Evolutionary conservation across 441 rosid genomes (phyloP), one percentile per base, ranked within the genome.

Genomic region (Populus hybrid): DNA sequence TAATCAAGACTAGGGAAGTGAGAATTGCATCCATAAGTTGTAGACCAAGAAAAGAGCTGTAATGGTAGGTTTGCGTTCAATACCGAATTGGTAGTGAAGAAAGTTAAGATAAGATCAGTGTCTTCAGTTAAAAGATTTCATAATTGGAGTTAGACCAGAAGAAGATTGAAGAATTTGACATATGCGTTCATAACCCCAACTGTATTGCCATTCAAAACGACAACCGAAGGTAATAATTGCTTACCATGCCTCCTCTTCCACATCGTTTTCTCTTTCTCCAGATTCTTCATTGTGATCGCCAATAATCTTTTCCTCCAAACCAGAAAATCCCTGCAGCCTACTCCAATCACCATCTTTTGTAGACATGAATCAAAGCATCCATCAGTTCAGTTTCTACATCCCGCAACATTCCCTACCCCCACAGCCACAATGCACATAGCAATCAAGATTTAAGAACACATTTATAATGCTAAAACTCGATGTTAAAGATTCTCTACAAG

Each of bases 371-470:
- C 83, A 90, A 79, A 76, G 88, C 80, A 73, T 93, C 97, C 94
- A 95, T 92, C 78, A 93, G 83, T 69, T 88, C 94, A 61, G 96
- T 91, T 59, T 95, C 89, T 59, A 85, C 89, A 0, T 93, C 96
- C 59, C 96, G 88, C 79, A 92, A 79, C 78, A 95, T 92, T 95
- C 80, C 98, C 98, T 91, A 72, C 40, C 53, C 80, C 28, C 2
- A 36, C 35, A 75, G 82, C 28, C 2, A 36, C 35, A 75, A 82
- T 75, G 42, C 32, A 26, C n/a, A 24, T 9, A 11, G 53, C 28
- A 8, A 42, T 0, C n/a, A 53, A 6, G 65, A 70, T n/a, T 72
- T 72, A 65, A 2, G 30, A 6, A 46, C 34, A 68, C 30, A 28
- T 59, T 9, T 26, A 40, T 42, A 50, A 42, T 11, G 26, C 24